These are phyloP conservation scores for Aspergillus sp. DNA, from an alignment of 2,329 filamentous ascomycete species.

Conservation along the genomic window DNA sequence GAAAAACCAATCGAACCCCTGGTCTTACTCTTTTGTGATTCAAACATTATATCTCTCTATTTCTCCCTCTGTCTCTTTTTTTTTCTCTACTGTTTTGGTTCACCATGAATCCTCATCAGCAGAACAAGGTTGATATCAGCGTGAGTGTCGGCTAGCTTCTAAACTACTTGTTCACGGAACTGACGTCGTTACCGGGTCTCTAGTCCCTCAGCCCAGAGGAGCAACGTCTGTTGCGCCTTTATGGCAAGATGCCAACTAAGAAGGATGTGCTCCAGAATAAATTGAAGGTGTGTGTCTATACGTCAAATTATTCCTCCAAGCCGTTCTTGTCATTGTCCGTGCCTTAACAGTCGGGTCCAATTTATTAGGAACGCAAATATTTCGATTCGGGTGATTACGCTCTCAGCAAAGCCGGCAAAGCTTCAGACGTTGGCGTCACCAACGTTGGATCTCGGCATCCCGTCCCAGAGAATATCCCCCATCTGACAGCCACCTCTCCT, in stretches of 20 bases:
- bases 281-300: slow-evolving; percentile 59
- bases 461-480: slow-evolving; percentile 89
- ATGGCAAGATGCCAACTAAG: slow-evolving; percentile 95
- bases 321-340: background rate
- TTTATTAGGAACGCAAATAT: slow-evolving; percentile 82
- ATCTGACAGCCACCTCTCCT: slow-evolving; percentile 65
- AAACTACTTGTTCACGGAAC: background rate
- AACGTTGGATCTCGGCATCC: slow-evolving; percentile 93
- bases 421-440: slow-evolving; percentile 87
- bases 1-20: too few species aligned
- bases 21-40: too few species aligned
- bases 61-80: slow-evolving; percentile 3
- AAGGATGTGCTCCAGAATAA: slow-evolving; percentile 97
- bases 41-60: background rate
- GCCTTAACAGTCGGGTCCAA: background rate
- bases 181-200: slow-evolving; percentile 6
- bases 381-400: slow-evolving; percentile 96
- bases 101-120: slow-evolving; percentile 90
- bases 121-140: slow-evolving; percentile 96
- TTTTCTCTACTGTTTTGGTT: slow-evolving; percentile 4
- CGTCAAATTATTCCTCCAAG: background rate
- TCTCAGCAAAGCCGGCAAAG: slow-evolving; percentile 95
- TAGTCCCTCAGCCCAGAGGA: slow-evolving; percentile 91
- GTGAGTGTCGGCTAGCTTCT: slow-evolving; percentile 53
- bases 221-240: slow-evolving; percentile 92